phyloP scores from a whole-genome alignment of 331 rosid genomes.

The Quercus tomentella region DNA sequence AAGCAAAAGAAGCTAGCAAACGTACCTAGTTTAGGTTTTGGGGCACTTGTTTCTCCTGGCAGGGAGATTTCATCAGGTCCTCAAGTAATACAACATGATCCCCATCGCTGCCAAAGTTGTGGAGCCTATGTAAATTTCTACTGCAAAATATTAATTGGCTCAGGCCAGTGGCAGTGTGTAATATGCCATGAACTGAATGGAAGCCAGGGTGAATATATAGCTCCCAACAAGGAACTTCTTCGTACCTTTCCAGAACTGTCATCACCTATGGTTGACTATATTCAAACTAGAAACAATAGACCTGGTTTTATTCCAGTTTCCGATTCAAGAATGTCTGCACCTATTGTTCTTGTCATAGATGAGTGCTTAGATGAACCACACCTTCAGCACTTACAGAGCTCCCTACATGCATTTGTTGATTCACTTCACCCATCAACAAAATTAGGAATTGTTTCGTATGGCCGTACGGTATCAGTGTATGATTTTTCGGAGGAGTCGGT shows the following conservation, averaged over 20 bases:
- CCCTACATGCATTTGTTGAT: conserved; percentile 94
- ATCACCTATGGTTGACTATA: conserved; percentile 79
- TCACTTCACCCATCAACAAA: conserved; percentile 84
- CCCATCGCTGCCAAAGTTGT: conserved; percentile 92
- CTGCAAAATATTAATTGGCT: conserved; percentile 80
- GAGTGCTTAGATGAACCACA: conserved; percentile 93
- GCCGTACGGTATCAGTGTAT: conserved; percentile 87
- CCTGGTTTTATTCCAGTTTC: conserved; percentile 96
- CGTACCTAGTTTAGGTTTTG: conserved; percentile 95
- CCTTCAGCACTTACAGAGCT: conserved; percentile 84
- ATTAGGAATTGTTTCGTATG: conserved; percentile 80
- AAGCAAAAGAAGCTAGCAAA: conserved; percentile 88
- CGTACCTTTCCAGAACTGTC: conserved; percentile 76
- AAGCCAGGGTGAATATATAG: conserved; percentile 82
- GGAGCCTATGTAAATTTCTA: conserved; percentile 88
- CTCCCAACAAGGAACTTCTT: conserved; percentile 72
- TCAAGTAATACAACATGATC: conserved; percentile 83
- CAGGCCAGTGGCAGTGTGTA: conserved; percentile 99
- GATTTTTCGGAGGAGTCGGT: conserved; percentile 84
- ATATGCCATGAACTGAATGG: conserved; percentile 79
- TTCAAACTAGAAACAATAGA: conserved; percentile 87
- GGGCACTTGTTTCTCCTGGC: conserved; percentile 93
- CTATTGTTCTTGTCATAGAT: conserved; percentile 84
- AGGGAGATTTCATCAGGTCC: conserved; percentile 75
- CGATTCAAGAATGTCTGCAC: conserved; percentile 90